A percentile compares a stretch with the other conserved stretches of the same genome.
These are phyloP conservation scores for Lecanosticta acicola DNA, from an alignment of 2,329 filamentous ascomycete genomes.

Conservation along the genomic window DNA sequence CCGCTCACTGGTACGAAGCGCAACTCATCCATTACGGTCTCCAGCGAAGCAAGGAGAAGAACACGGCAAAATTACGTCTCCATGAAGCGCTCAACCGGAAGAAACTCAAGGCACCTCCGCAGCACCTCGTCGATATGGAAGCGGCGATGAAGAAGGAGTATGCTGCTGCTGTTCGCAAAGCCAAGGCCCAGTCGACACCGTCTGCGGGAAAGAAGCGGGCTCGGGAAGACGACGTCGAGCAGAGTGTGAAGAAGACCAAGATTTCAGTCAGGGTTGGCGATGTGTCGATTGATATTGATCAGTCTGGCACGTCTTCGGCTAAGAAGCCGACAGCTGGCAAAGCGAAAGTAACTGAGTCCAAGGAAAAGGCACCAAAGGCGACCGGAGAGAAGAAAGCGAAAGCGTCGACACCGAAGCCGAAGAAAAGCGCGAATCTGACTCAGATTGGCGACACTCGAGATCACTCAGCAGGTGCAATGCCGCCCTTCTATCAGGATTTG, in stretches of 20 bases:
- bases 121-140: slow-evolving; percentile 47
- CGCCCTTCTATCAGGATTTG: too few relatives aligned
- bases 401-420: slow-evolving; percentile 1
- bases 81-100: slow-evolving; percentile 51
- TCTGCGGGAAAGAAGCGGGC: slow-evolving; percentile 18
- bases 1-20: slow-evolving; percentile 58
- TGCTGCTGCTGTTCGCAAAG: slow-evolving; percentile 46
- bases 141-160: slow-evolving; percentile 54
- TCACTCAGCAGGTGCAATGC: too few relatives aligned
- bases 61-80: slow-evolving; percentile 54
- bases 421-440: background rate
- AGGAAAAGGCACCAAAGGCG: background rate
- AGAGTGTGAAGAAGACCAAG: slow-evolving; percentile 24
- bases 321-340: background rate
- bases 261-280: slow-evolving; percentile 23
- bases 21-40: slow-evolving; percentile 60
- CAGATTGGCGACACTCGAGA: background rate
- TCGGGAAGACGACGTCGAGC: slow-evolving; percentile 16
- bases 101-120: slow-evolving; percentile 45
- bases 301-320: slow-evolving; percentile 5
- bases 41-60: slow-evolving; percentile 52
- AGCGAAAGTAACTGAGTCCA: background rate
- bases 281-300: slow-evolving; percentile 25
- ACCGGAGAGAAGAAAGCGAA: slow-evolving; percentile 4
- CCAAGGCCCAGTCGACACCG: slow-evolving; percentile 14